A percentile compares a stretch with the other conserved stretches of the same genome.
Conservation (phyloP, 164 flowering plant genomes). For the Brasenia schreberi region DNA sequence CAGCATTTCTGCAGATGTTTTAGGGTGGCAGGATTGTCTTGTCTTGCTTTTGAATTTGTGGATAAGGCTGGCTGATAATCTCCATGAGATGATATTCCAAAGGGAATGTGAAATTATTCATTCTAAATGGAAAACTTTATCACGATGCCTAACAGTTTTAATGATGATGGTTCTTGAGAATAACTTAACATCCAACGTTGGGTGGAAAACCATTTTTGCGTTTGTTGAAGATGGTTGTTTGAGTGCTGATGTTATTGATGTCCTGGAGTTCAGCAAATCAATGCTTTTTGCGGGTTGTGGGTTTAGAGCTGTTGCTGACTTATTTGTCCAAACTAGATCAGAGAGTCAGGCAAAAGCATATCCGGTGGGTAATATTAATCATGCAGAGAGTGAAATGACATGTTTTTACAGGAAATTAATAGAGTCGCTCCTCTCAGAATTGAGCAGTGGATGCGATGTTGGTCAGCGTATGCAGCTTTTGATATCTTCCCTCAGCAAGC, state of each 20-base stretch:
- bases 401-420: conserved; percentile 40
- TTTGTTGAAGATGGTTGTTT: conserved; percentile 27
- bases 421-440: conserved; percentile 41
- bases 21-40: conserved; percentile 59
- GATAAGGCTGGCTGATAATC: conserved; percentile 49
- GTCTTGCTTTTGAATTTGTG: conserved; percentile 52
- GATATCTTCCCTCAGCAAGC: conserved; percentile 53
- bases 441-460: conserved; percentile 24
- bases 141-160: conserved; percentile 41
- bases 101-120: conserved; percentile 13
- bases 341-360: not conserved
- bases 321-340: conserved; percentile 24
- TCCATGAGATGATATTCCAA: conserved; percentile 27
- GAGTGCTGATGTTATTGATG: conserved; percentile 21
- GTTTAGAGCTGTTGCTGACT: conserved; percentile 42
- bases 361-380: not conserved
- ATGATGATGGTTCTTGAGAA: conserved; percentile 44
- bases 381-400: conserved; percentile 12
- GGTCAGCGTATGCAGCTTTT: conserved; percentile 29
- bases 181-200: conserved; percentile 42
- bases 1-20: conserved; percentile 24
- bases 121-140: conserved; percentile 24
- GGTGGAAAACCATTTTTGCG: conserved; percentile 43
- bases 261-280: conserved; percentile 44
- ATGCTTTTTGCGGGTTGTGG: conserved; percentile 77